Evolutionary conservation across 257 asterid species (phyloP), one percentile per base, ranked within the genome.

Genomic region (Solanum tacnaense): DNA sequence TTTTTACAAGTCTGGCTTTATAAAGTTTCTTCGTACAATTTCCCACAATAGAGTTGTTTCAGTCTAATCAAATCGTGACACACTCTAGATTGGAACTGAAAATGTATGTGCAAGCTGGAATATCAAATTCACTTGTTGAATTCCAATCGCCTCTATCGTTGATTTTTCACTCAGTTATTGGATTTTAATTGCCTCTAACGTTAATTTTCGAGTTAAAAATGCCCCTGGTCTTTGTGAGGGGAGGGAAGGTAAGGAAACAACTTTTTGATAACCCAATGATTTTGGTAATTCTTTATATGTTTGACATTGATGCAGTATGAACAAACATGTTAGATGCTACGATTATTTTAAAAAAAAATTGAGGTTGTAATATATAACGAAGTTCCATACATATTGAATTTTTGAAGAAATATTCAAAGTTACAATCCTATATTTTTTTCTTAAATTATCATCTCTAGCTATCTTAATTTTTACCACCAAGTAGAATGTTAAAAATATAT

Each of bases 331-430:
- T 3, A 39, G 46, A 39, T 39, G 46, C 46, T 39, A 39, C 46
- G 46, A 39, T 39, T 39, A 39, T 39, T 39, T 39, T 0, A 0
- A 9, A 39, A 39, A 39, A 0, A 39, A 39, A 0, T 0, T 39
- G 46, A 39, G 46, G 13, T 39, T 39, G 46, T 39, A 39, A 39
- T 39, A 41, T 41, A 41, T 41, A 41, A 41, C 46, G 0, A 41
- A 41, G 46, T 41, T 41, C 46, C 46, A 41, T 41, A 41, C 13
- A 41, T 41, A 10, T 41, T 41, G 5, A 41, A 10, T 41, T 41
- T 41, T 41, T 41, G 46, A 41, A 39, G 44, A 39, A 39, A 39
- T 39, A 39, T 39, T 39, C 44, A 9, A 9, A 39, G 44, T 39
- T 39, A 39, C 0, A 39, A 39, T 39, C 44, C 12, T 39, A 39